phyloP scores from a whole-genome alignment of 2,329 filamentous ascomycete genomes.

The Cryphonectria carpinicola region DNA sequence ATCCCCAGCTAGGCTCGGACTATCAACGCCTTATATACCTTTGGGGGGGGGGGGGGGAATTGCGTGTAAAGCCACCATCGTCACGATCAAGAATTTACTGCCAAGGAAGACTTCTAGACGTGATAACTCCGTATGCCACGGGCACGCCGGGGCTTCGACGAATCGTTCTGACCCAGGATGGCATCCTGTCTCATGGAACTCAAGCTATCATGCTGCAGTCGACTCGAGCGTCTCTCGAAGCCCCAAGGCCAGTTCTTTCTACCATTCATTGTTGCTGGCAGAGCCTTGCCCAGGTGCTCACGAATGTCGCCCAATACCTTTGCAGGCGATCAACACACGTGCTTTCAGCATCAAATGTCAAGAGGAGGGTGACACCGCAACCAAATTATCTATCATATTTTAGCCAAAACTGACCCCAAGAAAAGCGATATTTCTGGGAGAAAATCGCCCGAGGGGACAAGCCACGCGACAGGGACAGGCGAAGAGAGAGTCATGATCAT shows the following conservation, averaged over 20 bases:
- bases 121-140: not conserved
- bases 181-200: not conserved
- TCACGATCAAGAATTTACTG: not conserved
- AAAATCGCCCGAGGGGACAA: not conserved
- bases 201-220: not conserved
- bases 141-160: not conserved
- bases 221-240: not conserved
- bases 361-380: not conserved
- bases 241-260: not conserved
- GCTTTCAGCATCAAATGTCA: not conserved
- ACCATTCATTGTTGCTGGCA: not conserved
- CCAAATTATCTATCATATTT: not conserved
- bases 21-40: slow-evolving; percentile 1
- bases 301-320: not conserved
- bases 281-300: not conserved
- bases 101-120: not conserved
- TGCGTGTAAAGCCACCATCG: not conserved
- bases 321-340: slow-evolving; percentile 4
- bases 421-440: not conserved
- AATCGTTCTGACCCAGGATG: not conserved
- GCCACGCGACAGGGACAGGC: not conserved
- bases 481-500: not conserved
- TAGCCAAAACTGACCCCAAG: not conserved
- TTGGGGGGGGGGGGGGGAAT: too few species aligned
- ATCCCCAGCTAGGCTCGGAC: not conserved